Base-by-base conservation (phyloP, 2,329 filamentous ascomycete species). In the Colletotrichum sp. region DNA sequence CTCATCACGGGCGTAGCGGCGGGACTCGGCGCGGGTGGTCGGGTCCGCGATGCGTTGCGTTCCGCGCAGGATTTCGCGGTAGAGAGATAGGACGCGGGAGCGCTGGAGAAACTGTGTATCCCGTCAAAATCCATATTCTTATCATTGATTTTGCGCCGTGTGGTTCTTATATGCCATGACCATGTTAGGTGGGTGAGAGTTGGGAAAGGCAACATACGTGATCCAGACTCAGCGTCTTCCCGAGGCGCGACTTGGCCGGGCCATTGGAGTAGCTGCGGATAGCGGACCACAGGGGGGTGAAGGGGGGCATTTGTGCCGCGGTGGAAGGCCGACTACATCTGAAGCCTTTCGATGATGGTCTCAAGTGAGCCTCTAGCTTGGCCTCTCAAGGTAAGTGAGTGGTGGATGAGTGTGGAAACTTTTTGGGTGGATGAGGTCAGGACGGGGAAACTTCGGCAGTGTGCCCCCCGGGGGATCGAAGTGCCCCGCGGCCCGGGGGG, bases 31-130 rank as follows among this genome's bases (percentile, higher is more conserved):
- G 66, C 87, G 88, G 7, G 90, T 90, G 5, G 79, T 82, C 9
- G 85, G 80, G 79, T 93, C 90, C 18, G 78, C 71, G 72, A 93
- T 92, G 72, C 83, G 84, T 39, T 84, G 84, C 3, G 89, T 91
- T 75, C 88, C 88, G 28, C 92, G 89, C 39, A 93, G 81, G 71
- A 93, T 89, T 21, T 84, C 86, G 43, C 92, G 87, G 82, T 93
- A 93, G 60, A 93, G 85, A 0, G 90, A 85, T 26, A 93, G 80
- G 7, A 87, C 90, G 73, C 88, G 88, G 9, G 85, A 82, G 43
- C 92, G 85, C 80, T 92, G 90, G 66, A 93, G 85, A 74, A 93
- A 93, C 91, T 93, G 71, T 1, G 12, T 6, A 57, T 3, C 26
- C 1, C 2, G 65, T 67, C n/a, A 57, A 13, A 59, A 59, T 59